Conservation (phyloP, 208 protist genomes). For the Trypanosoma caninum region DNA sequence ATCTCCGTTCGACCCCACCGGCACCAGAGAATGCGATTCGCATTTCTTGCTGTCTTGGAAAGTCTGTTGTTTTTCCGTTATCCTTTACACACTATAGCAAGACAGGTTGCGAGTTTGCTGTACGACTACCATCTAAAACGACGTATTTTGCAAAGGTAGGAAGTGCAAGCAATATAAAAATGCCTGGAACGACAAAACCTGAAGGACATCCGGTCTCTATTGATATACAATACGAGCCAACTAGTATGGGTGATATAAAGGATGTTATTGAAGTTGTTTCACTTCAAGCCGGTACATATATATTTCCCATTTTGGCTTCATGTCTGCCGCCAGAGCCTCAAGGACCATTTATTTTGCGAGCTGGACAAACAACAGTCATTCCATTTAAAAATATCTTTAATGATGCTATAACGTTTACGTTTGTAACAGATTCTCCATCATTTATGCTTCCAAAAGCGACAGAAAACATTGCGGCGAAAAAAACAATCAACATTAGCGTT, state of each 20-base stretch:
- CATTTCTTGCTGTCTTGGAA: slow-evolving; percentile 87
- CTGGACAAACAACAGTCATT: slow-evolving; percentile 56
- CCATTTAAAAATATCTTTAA: slow-evolving; percentile 95
- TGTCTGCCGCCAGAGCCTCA: slow-evolving; percentile 91
- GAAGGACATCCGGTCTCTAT: slow-evolving; percentile 89
- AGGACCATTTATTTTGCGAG: slow-evolving; percentile 84
- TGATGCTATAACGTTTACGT: slow-evolving; percentile 70
- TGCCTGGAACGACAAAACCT: slow-evolving; percentile 21
- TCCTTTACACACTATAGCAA: slow-evolving; percentile 70
- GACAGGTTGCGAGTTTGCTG: slow-evolving; percentile 80
- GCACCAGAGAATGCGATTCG: slow-evolving; percentile 67
- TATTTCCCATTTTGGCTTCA: slow-evolving; percentile 83
- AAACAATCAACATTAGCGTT: slow-evolving; percentile 65
- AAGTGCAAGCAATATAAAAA: slow-evolving; percentile 37
- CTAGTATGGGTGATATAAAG: slow-evolving; percentile 62
- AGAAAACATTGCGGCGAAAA: slow-evolving; percentile 85
- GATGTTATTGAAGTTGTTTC: slow-evolving; percentile 87
- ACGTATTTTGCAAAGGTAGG: slow-evolving; percentile 47
- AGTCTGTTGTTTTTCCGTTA: slow-evolving; percentile 56
- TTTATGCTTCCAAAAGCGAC: slow-evolving; percentile 83
- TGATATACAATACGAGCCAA: slow-evolving; percentile 94
- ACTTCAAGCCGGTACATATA: slow-evolving; percentile 86
- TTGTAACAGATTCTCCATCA: slow-evolving; percentile 72
- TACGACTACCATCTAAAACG: slow-evolving; percentile 46
- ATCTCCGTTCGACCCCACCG: slow-evolving; percentile 46